Evolutionary conservation across 2,329 filamentous ascomycete species (phyloP), one percentile per base, ranked within the genome.

Genomic region (Ophiostoma ulmi): DNA sequence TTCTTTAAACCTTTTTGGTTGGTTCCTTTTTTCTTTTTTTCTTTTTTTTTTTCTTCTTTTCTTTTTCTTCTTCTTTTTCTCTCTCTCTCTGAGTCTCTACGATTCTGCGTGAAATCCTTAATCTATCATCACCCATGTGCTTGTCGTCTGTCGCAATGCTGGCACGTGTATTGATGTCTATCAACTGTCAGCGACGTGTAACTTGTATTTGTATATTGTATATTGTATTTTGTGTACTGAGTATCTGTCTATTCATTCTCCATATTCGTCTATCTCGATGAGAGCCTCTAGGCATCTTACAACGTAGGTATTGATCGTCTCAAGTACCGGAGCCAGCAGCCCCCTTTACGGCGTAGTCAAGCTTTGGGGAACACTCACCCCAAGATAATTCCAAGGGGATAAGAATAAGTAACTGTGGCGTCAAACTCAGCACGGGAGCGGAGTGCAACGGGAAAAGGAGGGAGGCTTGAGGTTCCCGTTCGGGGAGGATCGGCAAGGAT

Each of bases 291-390:
- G 35, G 36, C 63, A 39, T 65, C 61, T 8, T 64, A 26, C 17
- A 5, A 64, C 20, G 31, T 38, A 67, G 64, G 20, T n/a, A 67
- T 26, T 67, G 64, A 67, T 67, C 64, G 64, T 22, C 64, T 67
- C 64, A 67, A 67, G n/a, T 67, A 44, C 64, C 38, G 64, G n/a
- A 67, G 38, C 38, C 36, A 44, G 65, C 11, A 67, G 7, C 65
- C n/a, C n/a, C 20, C 39, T 66, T 66, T 41, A 35, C 65, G 20
- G 63, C 63, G 35, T 65, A 65, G 63, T 65, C 63, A 65, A 38
- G 35, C 63, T 38, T 22, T n/a, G 17, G 44, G 17, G 44, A n/a
- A 52, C 3, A 44, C 14, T 13, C 39, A 44, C 39, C 39, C 39
- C 14, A 13, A n/a, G 52, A 58, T 17, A 58, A 17, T 58, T 61